A percentile compares a stretch with the other conserved stretches of the same genome.
Conservation (phyloP, 2,329 filamentous ascomycete genomes). For the Fusarium pseudograminearum region DNA sequence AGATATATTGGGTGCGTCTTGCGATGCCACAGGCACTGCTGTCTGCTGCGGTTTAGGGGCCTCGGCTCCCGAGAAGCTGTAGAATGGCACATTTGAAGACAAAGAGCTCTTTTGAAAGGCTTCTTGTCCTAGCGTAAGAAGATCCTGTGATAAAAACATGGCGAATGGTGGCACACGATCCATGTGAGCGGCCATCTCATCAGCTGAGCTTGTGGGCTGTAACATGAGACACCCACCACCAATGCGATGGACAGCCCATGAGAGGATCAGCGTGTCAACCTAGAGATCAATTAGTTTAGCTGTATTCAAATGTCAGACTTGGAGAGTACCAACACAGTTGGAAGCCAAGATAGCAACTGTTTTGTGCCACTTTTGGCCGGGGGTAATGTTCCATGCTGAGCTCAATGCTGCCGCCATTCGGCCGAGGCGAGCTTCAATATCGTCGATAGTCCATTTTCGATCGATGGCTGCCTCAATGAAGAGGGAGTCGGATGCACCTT, state of each 20-base stretch:
- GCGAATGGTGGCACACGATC: constrained; percentile 8
- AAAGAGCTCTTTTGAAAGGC: constrained; percentile 6
- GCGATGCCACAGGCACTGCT: not conserved
- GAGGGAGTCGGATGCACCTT: constrained; percentile 1
- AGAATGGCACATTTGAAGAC: constrained; percentile 7
- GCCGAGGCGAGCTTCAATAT: constrained; percentile 7
- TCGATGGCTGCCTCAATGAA: constrained; percentile 10
- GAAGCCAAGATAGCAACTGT: constrained; percentile 9
- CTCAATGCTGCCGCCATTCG: constrained; percentile 9
- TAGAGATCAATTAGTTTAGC: not conserved
- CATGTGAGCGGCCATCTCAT: constrained; percentile 12
- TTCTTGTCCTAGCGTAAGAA: constrained; percentile 2
- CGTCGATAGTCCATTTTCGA: constrained; percentile 10
- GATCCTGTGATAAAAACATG: constrained; percentile 6
- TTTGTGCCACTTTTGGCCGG: constrained; percentile 9
- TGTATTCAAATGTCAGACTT: not conserved
- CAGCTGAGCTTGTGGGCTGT: constrained; percentile 10
- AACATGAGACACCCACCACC: constrained; percentile 9
- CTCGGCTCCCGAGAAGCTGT: constrained; percentile 6
- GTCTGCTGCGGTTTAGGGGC: not conserved
- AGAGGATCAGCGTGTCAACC: constrained; percentile 8
- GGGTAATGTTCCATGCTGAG: constrained; percentile 5
- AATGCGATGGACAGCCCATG: constrained; percentile 10
- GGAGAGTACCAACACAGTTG: constrained; percentile 1
- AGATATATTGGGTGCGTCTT: not conserved